Evolutionary conservation across 257 asterid species (phyloP), one percentile per base, ranked within the genome.

Genomic region (Solanum dulcamara): DNA sequence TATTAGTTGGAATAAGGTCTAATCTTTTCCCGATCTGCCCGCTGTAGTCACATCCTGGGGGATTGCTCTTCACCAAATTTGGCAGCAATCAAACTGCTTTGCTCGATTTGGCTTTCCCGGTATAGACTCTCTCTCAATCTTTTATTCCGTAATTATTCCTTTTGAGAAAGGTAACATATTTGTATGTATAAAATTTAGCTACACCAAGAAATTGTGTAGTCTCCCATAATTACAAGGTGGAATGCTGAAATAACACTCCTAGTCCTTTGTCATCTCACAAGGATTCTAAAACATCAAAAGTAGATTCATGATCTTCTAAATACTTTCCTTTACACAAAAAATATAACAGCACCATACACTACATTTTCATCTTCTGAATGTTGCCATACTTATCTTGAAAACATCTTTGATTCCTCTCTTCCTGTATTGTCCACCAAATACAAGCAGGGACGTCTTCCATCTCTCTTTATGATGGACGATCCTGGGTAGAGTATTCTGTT

Each of bases 41-140:
- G 28, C 15, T 90, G 96, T 92, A 96, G 98, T 89, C 98, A 85
- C 98, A 95, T 82, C 93, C 98, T 60, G 93, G 99, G 10, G 91
- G 98, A 83, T 88, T 93, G 89, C 94, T 92, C 83, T 94, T 95
- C 92, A 93, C 98, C 75, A 95, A 93, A 87, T 92, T 92, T 86
- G 98, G 97, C 86, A 84, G 95, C 93, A 94, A 92, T 53, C 99
- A 96, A 89, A 94, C 98, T 86, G 95, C 96, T 50, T 88, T 92
- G 90, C 96, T 94, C 81, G 98, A 96, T 89, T 83, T 93, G 89
- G 96, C 98, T 82, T 96, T 95, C 88, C 97, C 98, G 87, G 99
- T 95, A 92, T 83, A 94, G 46, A 83, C 64, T 46, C 46, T 51
- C 48, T 40, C 59, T 7, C 33, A 15, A 10, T 32, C 28, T 59